Base-by-base conservation (phyloP, 768 basidiomycete species). In the Auricularia sp. region DNA sequence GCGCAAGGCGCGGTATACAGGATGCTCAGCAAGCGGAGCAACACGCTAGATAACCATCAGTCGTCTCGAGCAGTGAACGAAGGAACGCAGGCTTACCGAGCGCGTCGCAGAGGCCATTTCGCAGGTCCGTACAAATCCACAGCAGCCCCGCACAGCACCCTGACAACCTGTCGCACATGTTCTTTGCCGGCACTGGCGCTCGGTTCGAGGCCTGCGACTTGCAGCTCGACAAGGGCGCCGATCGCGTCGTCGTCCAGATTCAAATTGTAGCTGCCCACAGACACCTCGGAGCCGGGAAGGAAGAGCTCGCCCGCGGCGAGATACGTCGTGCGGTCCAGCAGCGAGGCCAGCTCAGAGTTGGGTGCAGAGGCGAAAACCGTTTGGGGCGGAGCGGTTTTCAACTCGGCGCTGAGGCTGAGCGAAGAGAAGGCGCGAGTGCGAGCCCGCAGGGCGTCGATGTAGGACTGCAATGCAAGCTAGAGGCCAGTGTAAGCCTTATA, bases 271-370 rank as follows among this genome's bases (percentile, higher is more conserved):
- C 39, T 64, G 56, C 44, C 62, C 56, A 36, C 47, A n/a, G 11
- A 70, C 35, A 34, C 42, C 16, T 7, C 42, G 61, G 44, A 70
- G 72, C 3, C 89, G 71, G 0, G 87, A 85, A 87, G 75, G 35
- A 88, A 75, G 3, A 92, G 80, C 35, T 92, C 90, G 71, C 82
- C 87, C 2, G 82, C 75, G 12, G 83, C 87, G 29, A 88, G 77
- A 65, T 86, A 87, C 0, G 90, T 87, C 29, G 86, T 75, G 21
- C 85, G 77, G 66, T 91, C 88, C 18, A 92, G 68, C 51, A 91
- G 80, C 7, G 75, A 72, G 0, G 77, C 81, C 5, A 90, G 78
- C 64, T 88, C 87, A 67, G 80, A 84, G 42, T 83, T 72, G 1
- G 75, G 69, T 34, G 77, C 69, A 12, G 76, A 0, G 74, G 62